phyloP scores from a whole-genome alignment of 805 yeast species.

The Lipomyces japonicus region DNA sequence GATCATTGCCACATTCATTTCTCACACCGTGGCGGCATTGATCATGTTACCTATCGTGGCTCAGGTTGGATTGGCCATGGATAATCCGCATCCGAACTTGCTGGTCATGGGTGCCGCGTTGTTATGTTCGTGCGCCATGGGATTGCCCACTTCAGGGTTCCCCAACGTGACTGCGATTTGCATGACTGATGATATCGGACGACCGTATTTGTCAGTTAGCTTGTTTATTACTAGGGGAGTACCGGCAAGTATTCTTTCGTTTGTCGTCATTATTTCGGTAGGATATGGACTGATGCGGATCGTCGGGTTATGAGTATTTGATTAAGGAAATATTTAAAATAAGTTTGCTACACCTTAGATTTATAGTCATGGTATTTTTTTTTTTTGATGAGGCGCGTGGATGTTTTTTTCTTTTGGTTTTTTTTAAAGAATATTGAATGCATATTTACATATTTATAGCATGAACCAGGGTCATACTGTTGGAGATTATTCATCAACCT shows the following conservation, averaged over 20 bases:
- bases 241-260: constrained; percentile 76
- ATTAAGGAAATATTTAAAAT: neutral
- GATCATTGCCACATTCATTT: constrained; percentile 87
- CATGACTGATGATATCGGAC: constrained; percentile 87
- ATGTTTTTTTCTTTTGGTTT: neutral
- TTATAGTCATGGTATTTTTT: neutral
- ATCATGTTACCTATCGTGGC: constrained; percentile 86
- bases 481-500: constrained; percentile 4
- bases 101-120: constrained; percentile 62
- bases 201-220: constrained; percentile 79
- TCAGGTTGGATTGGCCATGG: constrained; percentile 69
- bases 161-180: constrained; percentile 98
- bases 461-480: neutral
- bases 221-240: constrained; percentile 89
- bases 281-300: constrained; percentile 72
- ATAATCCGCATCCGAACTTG: constrained; percentile 74
- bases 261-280: constrained; percentile 65
- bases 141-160: constrained; percentile 94
- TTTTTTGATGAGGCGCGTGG: neutral
- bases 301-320: constrained; percentile 44
- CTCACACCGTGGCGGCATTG: constrained; percentile 95
- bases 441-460: neutral
- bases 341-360: neutral
- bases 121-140: constrained; percentile 94
- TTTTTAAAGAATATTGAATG: too few relatives aligned